phyloP scores from a whole-genome alignment of 1,139 yeast species.

The Blastobotrys elegans region DNA sequence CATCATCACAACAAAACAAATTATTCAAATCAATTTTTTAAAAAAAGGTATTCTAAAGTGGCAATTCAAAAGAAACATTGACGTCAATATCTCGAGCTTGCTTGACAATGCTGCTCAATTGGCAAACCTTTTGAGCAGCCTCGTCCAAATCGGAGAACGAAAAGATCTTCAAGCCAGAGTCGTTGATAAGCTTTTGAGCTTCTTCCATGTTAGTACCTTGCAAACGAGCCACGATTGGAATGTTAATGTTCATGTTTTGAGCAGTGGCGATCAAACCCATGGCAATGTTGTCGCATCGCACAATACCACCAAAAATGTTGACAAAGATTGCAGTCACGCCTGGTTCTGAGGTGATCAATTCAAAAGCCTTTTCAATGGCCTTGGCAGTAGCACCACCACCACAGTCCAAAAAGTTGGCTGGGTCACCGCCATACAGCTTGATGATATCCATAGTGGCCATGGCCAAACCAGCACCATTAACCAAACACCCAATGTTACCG shows the following conservation, averaged over 20 bases:
- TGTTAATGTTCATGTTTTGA: constrained; percentile 78
- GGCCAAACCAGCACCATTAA: constrained; percentile 99
- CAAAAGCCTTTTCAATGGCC: constrained; percentile 96
- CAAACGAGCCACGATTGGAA: constrained; percentile 95
- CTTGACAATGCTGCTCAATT: constrained; percentile 51
- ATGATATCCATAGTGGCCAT: constrained; percentile 99
- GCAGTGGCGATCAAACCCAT: constrained; percentile 94
- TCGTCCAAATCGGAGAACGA: constrained; percentile 91
- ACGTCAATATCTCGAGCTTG: constrained; percentile 47
- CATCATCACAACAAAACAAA: too few species aligned
- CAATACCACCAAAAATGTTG: constrained; percentile 98
- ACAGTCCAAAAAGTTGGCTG: constrained; percentile 98
- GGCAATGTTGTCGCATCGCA: constrained; percentile 98
- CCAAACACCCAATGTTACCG: constrained; percentile 97
- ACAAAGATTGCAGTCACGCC: constrained; percentile 95
- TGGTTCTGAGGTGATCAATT: constrained; percentile 82
- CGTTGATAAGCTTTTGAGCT: constrained; percentile 80
- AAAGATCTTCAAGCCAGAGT: constrained; percentile 90
- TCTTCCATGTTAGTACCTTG: constrained; percentile 95
- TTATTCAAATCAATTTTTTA: too few species aligned
- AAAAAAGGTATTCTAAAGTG: constrained; percentile 38
- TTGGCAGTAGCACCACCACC: constrained; percentile 99
- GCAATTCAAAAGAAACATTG: constrained; percentile 45
- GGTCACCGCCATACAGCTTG: constrained; percentile 96
- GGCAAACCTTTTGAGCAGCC: constrained; percentile 94